Percentiles rank a stretch among this genome's conserved stretches.
Evolutionary conservation across 2,329 filamentous ascomycete genomes (phyloP).

Genomic region (Colletotrichum sp.): DNA sequence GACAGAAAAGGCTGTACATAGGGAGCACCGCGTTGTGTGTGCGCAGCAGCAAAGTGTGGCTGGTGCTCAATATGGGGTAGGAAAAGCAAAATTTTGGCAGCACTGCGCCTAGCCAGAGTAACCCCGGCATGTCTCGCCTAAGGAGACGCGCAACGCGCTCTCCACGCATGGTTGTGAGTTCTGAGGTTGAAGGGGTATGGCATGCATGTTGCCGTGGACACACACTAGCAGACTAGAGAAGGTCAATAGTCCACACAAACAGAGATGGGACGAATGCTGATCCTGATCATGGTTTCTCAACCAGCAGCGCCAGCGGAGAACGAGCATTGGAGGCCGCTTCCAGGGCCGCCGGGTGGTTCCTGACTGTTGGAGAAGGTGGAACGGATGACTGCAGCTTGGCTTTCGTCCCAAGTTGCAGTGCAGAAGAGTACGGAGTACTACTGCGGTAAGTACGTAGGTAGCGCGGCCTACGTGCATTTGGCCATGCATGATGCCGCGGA

Average conservation of each 20-base stretch:
- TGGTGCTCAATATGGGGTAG: conserved; percentile 4
- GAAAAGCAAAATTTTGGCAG: neutral
- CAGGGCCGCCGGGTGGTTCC: neutral
- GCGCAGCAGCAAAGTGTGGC: conserved; percentile 6
- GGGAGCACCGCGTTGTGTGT: neutral
- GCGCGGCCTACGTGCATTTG: neutral
- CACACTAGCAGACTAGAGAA: neutral
- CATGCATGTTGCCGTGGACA: neutral
- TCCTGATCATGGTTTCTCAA: neutral
- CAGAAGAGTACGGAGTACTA: neutral
- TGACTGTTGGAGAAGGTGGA: neutral
- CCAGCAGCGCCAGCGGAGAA: neutral
- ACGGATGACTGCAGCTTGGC: neutral
- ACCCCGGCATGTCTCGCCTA: neutral
- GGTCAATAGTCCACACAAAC: neutral
- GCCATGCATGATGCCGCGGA: neutral
- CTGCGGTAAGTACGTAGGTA: neutral
- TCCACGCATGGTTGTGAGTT: neutral
- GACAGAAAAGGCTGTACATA: neutral
- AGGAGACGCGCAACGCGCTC: conserved; percentile 17
- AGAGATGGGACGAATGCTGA: neutral
- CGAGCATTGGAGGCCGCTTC: neutral
- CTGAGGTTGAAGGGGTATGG: neutral
- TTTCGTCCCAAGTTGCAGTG: neutral
- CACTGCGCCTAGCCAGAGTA: neutral